Percentiles rank a stretch among this genome's conserved stretches.
Evolutionary conservation across 2,329 filamentous ascomycete species (phyloP).

Genomic region (Fonsecaea multimorphosa): DNA sequence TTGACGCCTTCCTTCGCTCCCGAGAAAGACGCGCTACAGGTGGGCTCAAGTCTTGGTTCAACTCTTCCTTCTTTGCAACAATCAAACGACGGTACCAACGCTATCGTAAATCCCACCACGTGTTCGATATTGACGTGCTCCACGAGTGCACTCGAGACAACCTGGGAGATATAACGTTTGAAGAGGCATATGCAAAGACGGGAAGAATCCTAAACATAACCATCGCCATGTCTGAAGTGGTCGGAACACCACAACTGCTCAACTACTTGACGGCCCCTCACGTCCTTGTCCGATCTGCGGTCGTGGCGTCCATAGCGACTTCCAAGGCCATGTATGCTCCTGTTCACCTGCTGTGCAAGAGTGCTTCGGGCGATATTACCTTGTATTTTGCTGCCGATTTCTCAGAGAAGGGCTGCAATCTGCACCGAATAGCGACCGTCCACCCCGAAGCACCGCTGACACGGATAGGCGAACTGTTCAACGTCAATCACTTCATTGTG

Average conservation of each 20-base stretch:
- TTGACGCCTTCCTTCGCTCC: conserved; percentile 75
- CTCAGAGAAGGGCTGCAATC: conserved; percentile 61
- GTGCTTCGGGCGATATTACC: conserved; percentile 70
- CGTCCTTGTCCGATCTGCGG: conserved; percentile 94
- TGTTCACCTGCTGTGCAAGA: conserved; percentile 79
- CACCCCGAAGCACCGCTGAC: conserved; percentile 94
- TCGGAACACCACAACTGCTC: conserved; percentile 78
- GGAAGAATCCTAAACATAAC: conserved; percentile 91
- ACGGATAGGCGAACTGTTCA: conserved; percentile 90
- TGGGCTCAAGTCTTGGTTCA: conserved; percentile 15
- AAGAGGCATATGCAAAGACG: conserved; percentile 95
- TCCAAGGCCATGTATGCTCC: conserved; percentile 75
- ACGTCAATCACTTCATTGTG: conserved; percentile 98
- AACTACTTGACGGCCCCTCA: conserved; percentile 95
- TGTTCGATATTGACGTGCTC: conserved; percentile 84
- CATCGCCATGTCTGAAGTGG: conserved; percentile 84
- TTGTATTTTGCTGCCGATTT: conserved; percentile 34
- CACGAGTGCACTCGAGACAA: conserved; percentile 78
- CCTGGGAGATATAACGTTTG: conserved; percentile 89
- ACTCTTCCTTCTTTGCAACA: conserved; percentile 81
- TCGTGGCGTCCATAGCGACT: conserved; percentile 87
- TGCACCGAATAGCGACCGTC: conserved; percentile 69
- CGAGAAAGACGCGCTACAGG: conserved; percentile 50
- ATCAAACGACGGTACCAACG: conserved; percentile 68
- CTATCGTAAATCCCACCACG: conserved; percentile 69